A percentile compares a stretch with the other conserved stretches of the same genome.
phyloP scores from a whole-genome alignment of 768 basidiomycete species.

The Boletus rufocinnamomeus region DNA sequence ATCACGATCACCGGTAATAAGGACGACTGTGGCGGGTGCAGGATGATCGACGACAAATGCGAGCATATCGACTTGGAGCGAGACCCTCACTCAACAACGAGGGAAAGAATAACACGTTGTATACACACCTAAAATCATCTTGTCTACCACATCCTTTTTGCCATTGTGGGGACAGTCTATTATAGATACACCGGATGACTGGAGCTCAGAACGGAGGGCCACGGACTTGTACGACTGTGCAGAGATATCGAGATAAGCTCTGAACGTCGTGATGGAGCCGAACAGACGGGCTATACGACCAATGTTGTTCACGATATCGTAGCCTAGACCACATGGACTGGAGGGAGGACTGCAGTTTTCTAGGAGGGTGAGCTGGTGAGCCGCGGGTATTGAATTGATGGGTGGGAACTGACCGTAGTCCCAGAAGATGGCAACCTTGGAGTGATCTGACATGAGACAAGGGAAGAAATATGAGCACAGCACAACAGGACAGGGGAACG shows the following conservation, averaged over 20 bases:
- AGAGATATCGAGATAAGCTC: conserved; percentile 53
- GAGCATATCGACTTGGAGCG: conserved; percentile 60
- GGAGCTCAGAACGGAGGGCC: conserved; percentile 42
- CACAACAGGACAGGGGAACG: conserved; percentile 7
- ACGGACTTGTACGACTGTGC: conserved; percentile 39
- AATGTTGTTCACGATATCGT: conserved; percentile 45
- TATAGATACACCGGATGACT: conserved; percentile 46
- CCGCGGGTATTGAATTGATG: background rate
- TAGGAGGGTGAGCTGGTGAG: conserved; percentile 14
- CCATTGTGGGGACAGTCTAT: conserved; percentile 38
- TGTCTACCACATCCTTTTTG: conserved; percentile 43
- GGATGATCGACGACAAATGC: conserved; percentile 64
- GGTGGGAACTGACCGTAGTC: conserved; percentile 33
- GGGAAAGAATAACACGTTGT: background rate
- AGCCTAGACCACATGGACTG: conserved; percentile 38
- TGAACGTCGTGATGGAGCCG: conserved; percentile 51
- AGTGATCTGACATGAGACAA: conserved; percentile 36
- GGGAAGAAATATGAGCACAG: conserved; percentile 12
- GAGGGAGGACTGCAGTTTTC: conserved; percentile 38
- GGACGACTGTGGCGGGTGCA: conserved; percentile 52
- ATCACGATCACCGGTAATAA: conserved; percentile 70
- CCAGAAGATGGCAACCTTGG: conserved; percentile 47
- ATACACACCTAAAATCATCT: conserved; percentile 46
- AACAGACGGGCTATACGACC: conserved; percentile 46
- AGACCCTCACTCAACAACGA: conserved; percentile 5